These are phyloP conservation scores for Eutrema salsugineum DNA, from an alignment of 441 rosid species.

Conservation along the genomic window DNA sequence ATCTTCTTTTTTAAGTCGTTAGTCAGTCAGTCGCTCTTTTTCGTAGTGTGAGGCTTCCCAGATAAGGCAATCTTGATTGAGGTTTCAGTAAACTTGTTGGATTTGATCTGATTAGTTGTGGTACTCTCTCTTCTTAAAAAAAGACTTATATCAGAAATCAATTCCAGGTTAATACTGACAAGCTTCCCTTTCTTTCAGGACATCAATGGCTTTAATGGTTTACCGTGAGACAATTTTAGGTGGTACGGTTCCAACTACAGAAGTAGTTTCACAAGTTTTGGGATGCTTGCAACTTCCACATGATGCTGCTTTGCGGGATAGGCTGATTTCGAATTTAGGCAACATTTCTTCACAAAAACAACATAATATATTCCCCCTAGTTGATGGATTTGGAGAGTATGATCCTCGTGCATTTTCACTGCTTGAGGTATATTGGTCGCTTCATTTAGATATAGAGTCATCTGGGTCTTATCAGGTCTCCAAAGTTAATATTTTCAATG, in stretches of 20 bases:
- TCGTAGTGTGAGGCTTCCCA: background rate
- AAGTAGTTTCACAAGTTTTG: conserved; percentile 75
- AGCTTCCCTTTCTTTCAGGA: conserved; percentile 44
- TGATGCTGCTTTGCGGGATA: conserved; percentile 57
- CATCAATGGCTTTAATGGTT: conserved; percentile 59
- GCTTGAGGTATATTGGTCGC: conserved; percentile 57
- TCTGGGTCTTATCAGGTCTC: background rate
- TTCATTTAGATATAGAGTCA: conserved; percentile 17
- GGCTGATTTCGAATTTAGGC: conserved; percentile 66
- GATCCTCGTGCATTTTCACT: conserved; percentile 91
- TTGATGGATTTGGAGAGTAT: conserved; percentile 95
- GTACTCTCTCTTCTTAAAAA: background rate
- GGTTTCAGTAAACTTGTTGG: background rate
- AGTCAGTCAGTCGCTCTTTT: background rate
- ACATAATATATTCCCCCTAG: conserved; percentile 58
- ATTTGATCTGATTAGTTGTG: background rate
- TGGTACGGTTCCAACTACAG: conserved; percentile 64
- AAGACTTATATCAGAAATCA: background rate
- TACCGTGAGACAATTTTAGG: conserved; percentile 68
- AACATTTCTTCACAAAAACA: conserved; percentile 44
- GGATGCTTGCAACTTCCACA: conserved; percentile 82
- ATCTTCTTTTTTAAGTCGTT: background rate
- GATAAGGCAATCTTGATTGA: background rate
- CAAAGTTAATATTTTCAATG: background rate
- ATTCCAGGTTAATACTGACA: conserved; percentile 12